Evolutionary conservation across 2,329 filamentous ascomycete species (phyloP), one percentile per base, ranked within the genome.

Genomic region (Claviceps pusilla): DNA sequence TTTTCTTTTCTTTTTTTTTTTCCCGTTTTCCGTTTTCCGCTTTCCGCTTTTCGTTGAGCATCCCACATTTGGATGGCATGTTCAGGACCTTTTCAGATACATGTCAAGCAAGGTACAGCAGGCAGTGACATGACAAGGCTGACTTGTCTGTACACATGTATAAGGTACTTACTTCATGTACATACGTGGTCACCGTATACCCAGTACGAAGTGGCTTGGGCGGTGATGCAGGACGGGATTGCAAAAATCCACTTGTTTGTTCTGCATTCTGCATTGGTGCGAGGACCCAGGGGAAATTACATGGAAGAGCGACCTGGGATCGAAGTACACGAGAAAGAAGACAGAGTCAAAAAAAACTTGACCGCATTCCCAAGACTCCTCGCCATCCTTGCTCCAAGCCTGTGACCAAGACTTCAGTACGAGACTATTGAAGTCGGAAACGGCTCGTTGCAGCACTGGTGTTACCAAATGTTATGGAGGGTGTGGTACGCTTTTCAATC

Each of bases 341-440:
- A 19, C 45, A 28, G n/a, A 31, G 4, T 10, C 35, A 14, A 16
- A 42, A 42, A 19, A 24, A 24, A 24, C 43, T 48, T 41, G 19
- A 48, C 45, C 19, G 51, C 45, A 48, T 42, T 47, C 12, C 28
- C 35, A 48, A 19, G 42, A 19, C 10, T 19, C 19, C 28, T 31
- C 19, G 24, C 50, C 28, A 47, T 24, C 10, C 16, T 29, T 39
- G 24, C 33, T 41, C 19, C 19, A 46, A 43, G 16, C 7, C 19
- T 28, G 33, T 35, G n/a, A 48, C 35, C 28, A 43, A 43, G 50
- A 52, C 29, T 49, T 53, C 55, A 66, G 66, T 69, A 67, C 68
- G 65, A 69, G 65, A 61, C 59, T 62, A 59, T 68, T 65, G 60
- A 66, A 64, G 65, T 66, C 60, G 63, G 61, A 65, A 59, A 59